These are phyloP conservation scores for Ustilago shanxiensis DNA, from an alignment of 1,284 basidiomycete species.

Conservation along the genomic window DNA sequence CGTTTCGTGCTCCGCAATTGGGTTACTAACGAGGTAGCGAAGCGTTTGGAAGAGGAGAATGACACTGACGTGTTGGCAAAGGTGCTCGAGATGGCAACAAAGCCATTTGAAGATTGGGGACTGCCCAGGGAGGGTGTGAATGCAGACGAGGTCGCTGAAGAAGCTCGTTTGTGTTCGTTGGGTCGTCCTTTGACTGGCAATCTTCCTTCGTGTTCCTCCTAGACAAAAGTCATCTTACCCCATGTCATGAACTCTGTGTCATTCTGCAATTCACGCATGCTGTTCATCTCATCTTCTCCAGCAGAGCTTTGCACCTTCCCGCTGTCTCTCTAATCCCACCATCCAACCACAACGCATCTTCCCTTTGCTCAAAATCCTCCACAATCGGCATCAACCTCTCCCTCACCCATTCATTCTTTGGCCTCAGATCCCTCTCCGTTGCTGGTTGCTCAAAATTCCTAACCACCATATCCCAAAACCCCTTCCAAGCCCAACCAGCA, in stretches of 20 bases:
- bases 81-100: conserved; percentile 60
- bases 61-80: conserved; percentile 61
- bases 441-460: conserved; percentile 37
- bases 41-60: conserved; percentile 56
- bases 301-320: conserved; percentile 9
- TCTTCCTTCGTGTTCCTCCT: conserved; percentile 65
- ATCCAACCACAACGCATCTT: conserved; percentile 28
- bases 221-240: background rate
- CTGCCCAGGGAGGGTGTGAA: conserved; percentile 56
- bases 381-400: conserved; percentile 21
- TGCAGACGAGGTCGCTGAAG: conserved; percentile 74
- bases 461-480: conserved; percentile 64
- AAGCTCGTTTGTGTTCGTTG: conserved; percentile 72
- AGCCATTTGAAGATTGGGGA: conserved; percentile 61
- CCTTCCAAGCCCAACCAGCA: conserved; percentile 66
- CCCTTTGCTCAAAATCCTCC: conserved; percentile 15
- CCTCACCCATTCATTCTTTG: conserved; percentile 17
- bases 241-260: background rate
- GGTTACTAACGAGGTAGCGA: conserved; percentile 64
- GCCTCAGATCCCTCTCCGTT: conserved; percentile 11
- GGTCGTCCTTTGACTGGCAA: conserved; percentile 53
- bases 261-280: background rate
- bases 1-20: conserved; percentile 67
- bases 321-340: conserved; percentile 13
- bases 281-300: conserved; percentile 7